Evolutionary conservation across 2,329 filamentous ascomycete genomes (phyloP), one percentile per base, ranked within the genome.

Genomic region (Didymella pomorum): DNA sequence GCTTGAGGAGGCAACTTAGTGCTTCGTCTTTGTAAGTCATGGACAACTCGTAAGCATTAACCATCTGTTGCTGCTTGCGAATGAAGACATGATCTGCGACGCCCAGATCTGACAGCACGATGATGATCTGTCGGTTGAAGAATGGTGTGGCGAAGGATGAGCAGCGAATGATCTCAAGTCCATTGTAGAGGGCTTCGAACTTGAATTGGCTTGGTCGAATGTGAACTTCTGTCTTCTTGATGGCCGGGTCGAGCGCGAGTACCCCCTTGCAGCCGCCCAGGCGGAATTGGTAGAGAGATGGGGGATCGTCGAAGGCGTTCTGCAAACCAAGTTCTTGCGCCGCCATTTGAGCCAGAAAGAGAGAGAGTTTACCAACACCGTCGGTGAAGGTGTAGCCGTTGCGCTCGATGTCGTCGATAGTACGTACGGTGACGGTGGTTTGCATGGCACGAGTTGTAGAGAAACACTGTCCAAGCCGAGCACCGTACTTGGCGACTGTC

Each of bases 221-320:
- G 51, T 91, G 87, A 0, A 98, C 85, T 56, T 93, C 86, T 28
- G 83, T 85, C 0, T 83, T 84, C 60, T 84, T 84, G 10, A 88
- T 85, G 4, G 89, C 83, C 0, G 90, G 86, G 77, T 91, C 94
- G 2, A 92, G 83, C 0, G 88, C 87, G 18, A 99, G 81, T 14
- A 99, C 88, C 0, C 95, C 95, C 78, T 99, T 99, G 78, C 89
- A 93, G 1, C 95, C 95, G 9, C 92, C 93, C 68, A 97, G 87
- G 8, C 95, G 90, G 69, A 98, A 97, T 69, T 99, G 95, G 65
- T 91, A 94, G 0, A 91, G 90, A 0, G 93, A 96, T 0, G 95
- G 93, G 5, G 86, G 79, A 4, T 83, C 78, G 2, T 82, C 78
- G 7, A 77, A 77, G 1, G 83, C 76, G 12, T 82, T 82, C 20